Evolutionary conservation across 345 rosid species (phyloP).

Genomic region (Salix udensis): DNA sequence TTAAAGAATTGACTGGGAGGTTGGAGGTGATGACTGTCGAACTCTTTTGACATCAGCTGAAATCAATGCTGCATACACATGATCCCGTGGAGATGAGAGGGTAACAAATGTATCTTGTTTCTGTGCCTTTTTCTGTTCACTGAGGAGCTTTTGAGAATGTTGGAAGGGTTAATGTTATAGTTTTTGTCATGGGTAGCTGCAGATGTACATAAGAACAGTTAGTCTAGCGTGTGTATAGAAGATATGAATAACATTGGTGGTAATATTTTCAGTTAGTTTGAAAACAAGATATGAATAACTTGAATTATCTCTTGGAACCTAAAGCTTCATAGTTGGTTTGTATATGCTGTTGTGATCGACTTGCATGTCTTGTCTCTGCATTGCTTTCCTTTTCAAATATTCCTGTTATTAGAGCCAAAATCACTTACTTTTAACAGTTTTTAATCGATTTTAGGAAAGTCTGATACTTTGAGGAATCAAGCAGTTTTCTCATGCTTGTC

Average conservation of each 20-base stretch:
- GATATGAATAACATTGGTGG: slow-evolving; percentile 3
- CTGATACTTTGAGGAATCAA: neutral
- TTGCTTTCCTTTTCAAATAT: neutral
- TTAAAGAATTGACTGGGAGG: slow-evolving; percentile 1
- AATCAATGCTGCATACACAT: neutral
- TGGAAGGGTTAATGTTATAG: slow-evolving; percentile 20
- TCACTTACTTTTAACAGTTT: neutral
- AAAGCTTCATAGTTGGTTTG: neutral
- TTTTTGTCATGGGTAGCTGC: slow-evolving; percentile 4
- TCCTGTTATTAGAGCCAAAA: neutral
- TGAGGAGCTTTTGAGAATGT: slow-evolving; percentile 10
- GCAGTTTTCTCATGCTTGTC: neutral
- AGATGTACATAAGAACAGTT: slow-evolving; percentile 18
- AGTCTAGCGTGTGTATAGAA: slow-evolving; percentile 11
- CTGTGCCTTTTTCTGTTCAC: slow-evolving; percentile 11
- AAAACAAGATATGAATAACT: neutral
- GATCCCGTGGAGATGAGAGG: slow-evolving; percentile 20
- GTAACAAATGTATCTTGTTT: slow-evolving; percentile 18
- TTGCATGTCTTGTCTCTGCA: neutral
- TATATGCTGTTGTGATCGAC: neutral
- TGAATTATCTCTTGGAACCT: neutral
- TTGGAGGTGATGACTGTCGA: slow-evolving; percentile 3
- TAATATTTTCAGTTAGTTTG: slow-evolving; percentile 7
- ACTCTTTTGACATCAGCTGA: slow-evolving; percentile 7
- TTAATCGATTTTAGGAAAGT: slow-evolving; percentile 1